Conservation (phyloP, 345 rosid species). For the Anastatica hierochuntica region DNA sequence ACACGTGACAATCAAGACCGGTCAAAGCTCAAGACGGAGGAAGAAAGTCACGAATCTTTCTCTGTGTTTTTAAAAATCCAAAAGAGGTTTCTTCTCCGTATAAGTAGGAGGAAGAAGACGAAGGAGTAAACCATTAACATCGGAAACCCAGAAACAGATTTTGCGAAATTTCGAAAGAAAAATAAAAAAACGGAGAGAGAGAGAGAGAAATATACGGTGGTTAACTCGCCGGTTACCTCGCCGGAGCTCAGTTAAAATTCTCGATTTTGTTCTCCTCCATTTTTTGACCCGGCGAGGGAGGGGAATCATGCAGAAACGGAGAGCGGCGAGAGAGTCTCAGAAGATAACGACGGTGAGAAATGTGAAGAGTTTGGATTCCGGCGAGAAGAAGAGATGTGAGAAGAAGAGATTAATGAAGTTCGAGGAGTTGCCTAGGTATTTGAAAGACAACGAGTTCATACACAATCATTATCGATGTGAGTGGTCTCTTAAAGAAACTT, state of each 20-base stretch:
- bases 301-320: slow-evolving; percentile 24
- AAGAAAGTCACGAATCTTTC: slow-evolving; percentile 9
- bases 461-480: slow-evolving; percentile 84
- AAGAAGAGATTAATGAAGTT: slow-evolving; percentile 52
- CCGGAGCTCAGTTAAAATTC: too few relatives aligned
- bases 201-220: slow-evolving; percentile 8
- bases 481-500: slow-evolving; percentile 72
- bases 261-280: neutral
- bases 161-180: neutral
- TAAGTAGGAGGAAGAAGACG: slow-evolving; percentile 22
- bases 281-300: neutral
- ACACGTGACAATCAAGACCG: slow-evolving; percentile 3
- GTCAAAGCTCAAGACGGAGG: slow-evolving; percentile 7
- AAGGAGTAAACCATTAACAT: slow-evolving; percentile 1
- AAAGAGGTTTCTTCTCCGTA: slow-evolving; percentile 19
- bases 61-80: slow-evolving; percentile 8
- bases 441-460: slow-evolving; percentile 82
- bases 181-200: neutral
- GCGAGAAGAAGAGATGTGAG: slow-evolving; percentile 23
- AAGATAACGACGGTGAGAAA: slow-evolving; percentile 9
- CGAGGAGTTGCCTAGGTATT: slow-evolving; percentile 68
- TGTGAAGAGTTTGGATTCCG: slow-evolving; percentile 13
- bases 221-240: neutral
- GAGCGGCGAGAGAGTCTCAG: slow-evolving; percentile 2
- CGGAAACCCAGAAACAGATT: neutral